Evolutionary conservation across 176 grass and related monocot species (phyloP), one percentile per base, ranked within the genome.

Genomic region (Typha latifolia): DNA sequence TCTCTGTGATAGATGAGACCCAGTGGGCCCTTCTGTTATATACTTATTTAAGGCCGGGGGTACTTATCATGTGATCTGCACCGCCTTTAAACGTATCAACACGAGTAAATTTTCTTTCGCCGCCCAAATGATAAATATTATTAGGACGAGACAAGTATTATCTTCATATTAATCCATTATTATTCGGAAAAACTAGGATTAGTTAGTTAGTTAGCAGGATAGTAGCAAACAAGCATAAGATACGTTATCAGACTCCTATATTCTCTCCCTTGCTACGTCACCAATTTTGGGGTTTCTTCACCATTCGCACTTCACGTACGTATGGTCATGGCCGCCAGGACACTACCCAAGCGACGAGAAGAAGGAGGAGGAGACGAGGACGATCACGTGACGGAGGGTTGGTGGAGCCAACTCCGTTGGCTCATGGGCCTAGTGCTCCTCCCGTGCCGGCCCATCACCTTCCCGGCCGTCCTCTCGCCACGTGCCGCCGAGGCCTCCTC

Each of bases 361-460:
- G 53, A 11, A 11, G 15, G 20, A 57, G 53, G 10, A 57, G 53
- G 1, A 18, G 53, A 16, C 16, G 53, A 5, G 2, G 53, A 11
- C 16, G 53, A 0, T 55, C 51, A 55, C 51, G 51, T 55, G 51
- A 4, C 53, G 20, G 53, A 20, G n/a, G 16, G n/a, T 74, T 84
- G 85, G 77, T 71, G 81, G 81, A 55, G 20, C 2, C 2, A 70
- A 14, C 61, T 70, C 12, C 74, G 66, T 5, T 84, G 81, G 74
- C 16, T 71, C 66, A 43, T 81, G 48, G 53, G 66, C 49, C 62
- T 67, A 34, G 64, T 75, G 61, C 6, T 84, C 23, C 73, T 80
- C 15, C 65, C 75, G 18, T 82, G 79, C 64, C 26, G 56, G 52
- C 62, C 43, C 13, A 14, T 50, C 14, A 21, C 48, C 15, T 32